phyloP scores from a whole-genome alignment of 208 protist genomes.

The Leishmania tropica region DNA sequence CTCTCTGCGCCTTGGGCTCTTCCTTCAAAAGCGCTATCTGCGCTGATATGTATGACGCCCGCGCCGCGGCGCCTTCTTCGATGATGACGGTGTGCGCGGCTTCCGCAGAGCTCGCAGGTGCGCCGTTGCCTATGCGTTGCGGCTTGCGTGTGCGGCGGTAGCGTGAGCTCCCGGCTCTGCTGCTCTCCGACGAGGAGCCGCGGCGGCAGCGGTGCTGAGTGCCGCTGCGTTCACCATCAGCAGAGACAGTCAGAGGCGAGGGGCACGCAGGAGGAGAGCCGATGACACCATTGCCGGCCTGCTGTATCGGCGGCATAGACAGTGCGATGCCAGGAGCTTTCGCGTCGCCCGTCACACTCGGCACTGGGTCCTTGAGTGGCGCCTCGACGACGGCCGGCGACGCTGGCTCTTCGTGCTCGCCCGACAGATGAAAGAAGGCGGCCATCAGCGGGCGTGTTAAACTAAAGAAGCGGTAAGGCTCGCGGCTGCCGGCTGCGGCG shows the following conservation, averaged over 20 bases:
- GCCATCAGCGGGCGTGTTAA: conserved; percentile 19
- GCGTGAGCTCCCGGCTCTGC: neutral
- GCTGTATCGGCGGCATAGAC: neutral
- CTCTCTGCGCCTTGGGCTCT: neutral
- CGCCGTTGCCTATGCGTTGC: neutral
- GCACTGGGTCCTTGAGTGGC: neutral
- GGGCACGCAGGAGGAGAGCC: neutral
- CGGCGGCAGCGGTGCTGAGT: neutral
- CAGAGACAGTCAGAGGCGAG: neutral
- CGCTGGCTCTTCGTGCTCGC: neutral
- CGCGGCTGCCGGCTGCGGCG: neutral
- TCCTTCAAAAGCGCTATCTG: neutral
- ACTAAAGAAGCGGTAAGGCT: conserved; percentile 1
- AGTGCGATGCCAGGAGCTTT: neutral
- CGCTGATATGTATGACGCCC: conserved; percentile 3
- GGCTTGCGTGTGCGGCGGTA: neutral
- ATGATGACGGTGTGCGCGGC: neutral
- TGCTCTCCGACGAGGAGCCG: neutral
- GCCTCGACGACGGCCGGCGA: neutral
- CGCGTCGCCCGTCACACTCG: neutral
- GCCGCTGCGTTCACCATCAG: neutral
- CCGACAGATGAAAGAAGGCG: conserved; percentile 12
- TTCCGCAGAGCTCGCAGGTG: neutral
- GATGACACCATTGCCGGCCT: neutral
- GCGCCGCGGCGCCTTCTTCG: neutral